Base-by-base conservation (phyloP, 2,329 filamentous ascomycete genomes). In the Podosphaera fusca region DNA sequence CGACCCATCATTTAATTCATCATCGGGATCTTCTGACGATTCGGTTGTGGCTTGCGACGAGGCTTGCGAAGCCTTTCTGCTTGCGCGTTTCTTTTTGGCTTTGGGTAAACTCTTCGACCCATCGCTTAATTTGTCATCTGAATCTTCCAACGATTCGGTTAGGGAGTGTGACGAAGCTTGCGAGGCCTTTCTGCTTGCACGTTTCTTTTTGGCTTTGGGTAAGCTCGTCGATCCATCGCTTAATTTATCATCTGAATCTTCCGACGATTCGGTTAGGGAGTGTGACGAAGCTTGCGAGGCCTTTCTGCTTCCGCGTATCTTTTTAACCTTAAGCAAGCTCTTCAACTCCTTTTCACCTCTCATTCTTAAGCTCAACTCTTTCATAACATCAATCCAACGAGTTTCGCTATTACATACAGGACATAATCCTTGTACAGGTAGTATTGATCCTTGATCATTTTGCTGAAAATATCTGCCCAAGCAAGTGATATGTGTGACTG, bases 381-480 rank as follows among this genome's bases (percentile, higher is more conserved):
- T 89, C 71, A 94, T 84, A 70, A 95, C 78, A 53, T 84, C 78
- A 0, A 75, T 73, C 90, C 90, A 96, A 55, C 73, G 67, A 1
- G 88, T 70, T 3, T 72, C 68, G 0, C 73, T 72, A 0, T 74
- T 69, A 65, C 90, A 96, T 29, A 71, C 70, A 0, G 87, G 87
- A 69, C 90, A 96, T 1, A 64, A 68, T 2, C 87, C 88, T 38
- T 73, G 66, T 1, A 77, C 72, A 0, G 90, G 90, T 1, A 94
- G 65, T 1, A 94, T 56, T 10, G 65, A 68, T 0, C 66, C 63
- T 40, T 59, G 65, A 2, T 64, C 61, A 4, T 70, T 67, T 0
- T 64, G 59, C 2, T 81, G 68, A 1, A 80, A 68, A 60, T 79
- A 72, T 35, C 67, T 68, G 58, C 78, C 74, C 73, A 80, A 80